Percentiles rank a stretch among this genome's conserved stretches.
Conservation (phyloP, 177 flowering plant species). For the Vitis hybrid region DNA sequence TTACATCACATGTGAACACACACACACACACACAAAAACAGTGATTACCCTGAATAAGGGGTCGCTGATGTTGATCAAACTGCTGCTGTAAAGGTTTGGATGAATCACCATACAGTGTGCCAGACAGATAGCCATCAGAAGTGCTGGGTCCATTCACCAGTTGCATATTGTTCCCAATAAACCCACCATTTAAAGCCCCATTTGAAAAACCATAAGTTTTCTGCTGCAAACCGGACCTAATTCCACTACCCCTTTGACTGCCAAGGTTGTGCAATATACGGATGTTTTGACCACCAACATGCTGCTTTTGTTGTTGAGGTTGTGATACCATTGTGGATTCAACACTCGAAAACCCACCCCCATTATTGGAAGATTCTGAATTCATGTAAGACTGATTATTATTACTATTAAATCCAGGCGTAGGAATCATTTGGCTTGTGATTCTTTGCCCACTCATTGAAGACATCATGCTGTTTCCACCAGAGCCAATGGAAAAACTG, state of each 20-base stretch:
- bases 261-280: constrained; percentile 71
- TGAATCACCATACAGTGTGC: constrained; percentile 50
- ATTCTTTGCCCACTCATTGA: constrained; percentile 57
- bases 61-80: constrained; percentile 65
- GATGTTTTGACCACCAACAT: constrained; percentile 67
- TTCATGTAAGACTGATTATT: constrained; percentile 52
- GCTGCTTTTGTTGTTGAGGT: constrained; percentile 63
- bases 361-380: constrained; percentile 51
- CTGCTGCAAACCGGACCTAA: constrained; percentile 70
- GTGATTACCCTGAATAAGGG: constrained; percentile 51
- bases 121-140: constrained; percentile 62
- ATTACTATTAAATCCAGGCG: constrained; percentile 73
- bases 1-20: background rate
- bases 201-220: constrained; percentile 62
- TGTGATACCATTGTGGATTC: constrained; percentile 65
- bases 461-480: constrained; percentile 61
- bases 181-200: constrained; percentile 67
- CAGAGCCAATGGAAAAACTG: constrained; percentile 49
- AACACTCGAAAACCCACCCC: constrained; percentile 58
- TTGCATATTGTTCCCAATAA: constrained; percentile 58
- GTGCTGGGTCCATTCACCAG: constrained; percentile 57
- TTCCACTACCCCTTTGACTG: constrained; percentile 67
- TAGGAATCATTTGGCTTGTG: constrained; percentile 94
- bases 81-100: constrained; percentile 54
- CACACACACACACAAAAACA: constrained; percentile 2